A percentile compares a stretch with the other conserved stretches of the same genome.
These are phyloP conservation scores for Ceratobasidium sp. DNA, from an alignment of 1,284 basidiomycete species.

Conservation along the genomic window DNA sequence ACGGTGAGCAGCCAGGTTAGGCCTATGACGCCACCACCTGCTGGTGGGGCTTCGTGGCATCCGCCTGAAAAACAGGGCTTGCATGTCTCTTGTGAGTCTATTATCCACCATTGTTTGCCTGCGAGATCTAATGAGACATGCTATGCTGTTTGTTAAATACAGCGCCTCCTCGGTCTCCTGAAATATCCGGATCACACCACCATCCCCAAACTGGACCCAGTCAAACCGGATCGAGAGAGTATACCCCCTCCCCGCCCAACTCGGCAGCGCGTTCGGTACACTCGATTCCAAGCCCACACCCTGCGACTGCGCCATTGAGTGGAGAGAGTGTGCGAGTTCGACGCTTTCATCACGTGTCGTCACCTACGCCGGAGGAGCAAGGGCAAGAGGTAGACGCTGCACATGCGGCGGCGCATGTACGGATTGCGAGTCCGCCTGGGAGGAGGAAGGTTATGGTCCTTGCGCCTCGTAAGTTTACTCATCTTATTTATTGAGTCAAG, in stretches of 20 bases:
- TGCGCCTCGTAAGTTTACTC: slow-evolving; percentile 11
- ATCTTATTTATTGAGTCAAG: not conserved
- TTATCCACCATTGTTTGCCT: not conserved
- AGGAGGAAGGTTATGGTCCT: not conserved
- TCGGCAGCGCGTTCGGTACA: not conserved
- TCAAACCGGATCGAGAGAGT: slow-evolving; percentile 19
- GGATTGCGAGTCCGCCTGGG: not conserved
- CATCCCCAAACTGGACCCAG: too few relatives aligned
- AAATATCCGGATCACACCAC: slow-evolving; percentile 19
- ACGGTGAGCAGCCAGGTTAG: slow-evolving; percentile 22
- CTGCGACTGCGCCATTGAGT: too few relatives aligned
- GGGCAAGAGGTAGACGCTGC: too few relatives aligned
- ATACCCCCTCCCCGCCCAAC: slow-evolving; percentile 3
- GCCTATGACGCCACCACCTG: slow-evolving; percentile 20
- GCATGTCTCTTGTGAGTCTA: slow-evolving; percentile 8
- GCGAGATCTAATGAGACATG: not conserved
- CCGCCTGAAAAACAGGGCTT: slow-evolving; percentile 26
- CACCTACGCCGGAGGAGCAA: too few relatives aligned
- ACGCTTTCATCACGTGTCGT: too few relatives aligned
- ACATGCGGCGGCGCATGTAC: too few relatives aligned
- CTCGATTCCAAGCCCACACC: not conserved
- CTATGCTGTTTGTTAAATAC: not conserved
- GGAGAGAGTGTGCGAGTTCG: too few relatives aligned
- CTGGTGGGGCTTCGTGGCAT: slow-evolving; percentile 9
- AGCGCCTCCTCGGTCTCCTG: not conserved